Conservation (phyloP, 495 filamentous ascomycete species). For the Neurospora sp. region DNA sequence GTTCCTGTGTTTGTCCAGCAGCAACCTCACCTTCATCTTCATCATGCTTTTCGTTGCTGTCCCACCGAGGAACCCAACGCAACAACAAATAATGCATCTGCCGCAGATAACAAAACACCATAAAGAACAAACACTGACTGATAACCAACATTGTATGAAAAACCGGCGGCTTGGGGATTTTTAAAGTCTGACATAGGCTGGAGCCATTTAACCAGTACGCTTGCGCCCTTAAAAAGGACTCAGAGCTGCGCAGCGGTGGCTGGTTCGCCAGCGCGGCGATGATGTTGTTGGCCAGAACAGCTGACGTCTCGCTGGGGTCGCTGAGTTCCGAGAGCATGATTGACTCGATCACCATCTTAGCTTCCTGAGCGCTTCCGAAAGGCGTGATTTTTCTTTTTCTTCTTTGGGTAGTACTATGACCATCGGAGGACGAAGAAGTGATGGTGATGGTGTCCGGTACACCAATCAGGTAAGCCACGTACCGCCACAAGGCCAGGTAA, state of each 20-base stretch:
- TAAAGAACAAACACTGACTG: constrained; percentile 60
- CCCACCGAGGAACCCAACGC: constrained; percentile 38
- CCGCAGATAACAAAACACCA: constrained; percentile 41
- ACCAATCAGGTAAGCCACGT: constrained; percentile 59
- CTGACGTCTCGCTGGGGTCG: constrained; percentile 46
- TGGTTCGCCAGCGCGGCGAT: constrained; percentile 52
- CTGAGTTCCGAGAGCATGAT: constrained; percentile 51
- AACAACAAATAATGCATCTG: neutral
- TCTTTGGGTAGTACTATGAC: neutral
- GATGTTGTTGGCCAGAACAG: constrained; percentile 63
- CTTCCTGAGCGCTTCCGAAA: constrained; percentile 44
- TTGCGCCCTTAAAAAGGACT: constrained; percentile 54
- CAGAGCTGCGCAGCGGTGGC: constrained; percentile 52
- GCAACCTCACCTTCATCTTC: constrained; percentile 42
- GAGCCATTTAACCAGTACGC: constrained; percentile 60
- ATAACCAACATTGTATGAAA: constrained; percentile 53
- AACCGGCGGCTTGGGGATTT: constrained; percentile 23
- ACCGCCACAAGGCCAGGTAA: constrained; percentile 68
- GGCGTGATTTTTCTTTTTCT: constrained; percentile 45
- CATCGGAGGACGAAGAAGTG: neutral
- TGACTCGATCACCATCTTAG: constrained; percentile 55
- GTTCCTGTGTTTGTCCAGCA: neutral
- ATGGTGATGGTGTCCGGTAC: neutral
- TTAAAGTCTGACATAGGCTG: constrained; percentile 26
- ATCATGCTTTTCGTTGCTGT: constrained; percentile 6